phyloP scores from a whole-genome alignment of 192 early-diverging fungal genomes.

The Coemansia sp. region DNA sequence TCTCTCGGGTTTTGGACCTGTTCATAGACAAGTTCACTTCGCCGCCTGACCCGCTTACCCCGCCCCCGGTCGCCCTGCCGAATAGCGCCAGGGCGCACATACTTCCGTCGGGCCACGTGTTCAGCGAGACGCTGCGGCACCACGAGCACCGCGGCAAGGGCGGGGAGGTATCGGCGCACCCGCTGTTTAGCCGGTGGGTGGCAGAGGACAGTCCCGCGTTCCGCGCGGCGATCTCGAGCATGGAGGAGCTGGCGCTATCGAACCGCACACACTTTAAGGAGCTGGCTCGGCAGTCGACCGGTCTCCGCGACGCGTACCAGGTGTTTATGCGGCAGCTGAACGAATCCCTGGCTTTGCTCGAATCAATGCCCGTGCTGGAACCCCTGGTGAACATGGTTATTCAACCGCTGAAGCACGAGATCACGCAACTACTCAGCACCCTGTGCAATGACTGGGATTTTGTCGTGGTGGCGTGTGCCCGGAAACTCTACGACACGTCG shows the following conservation, averaged over 20 bases:
- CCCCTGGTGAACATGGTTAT: slow-evolving; percentile 29
- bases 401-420: slow-evolving; percentile 30
- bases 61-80: neutral
- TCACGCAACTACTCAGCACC: slow-evolving; percentile 33
- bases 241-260: slow-evolving; percentile 35
- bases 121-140: slow-evolving; percentile 30
- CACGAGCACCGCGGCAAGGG: slow-evolving; percentile 4
- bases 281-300: slow-evolving; percentile 21
- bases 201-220: slow-evolving; percentile 48
- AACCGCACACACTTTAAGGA: slow-evolving; percentile 41
- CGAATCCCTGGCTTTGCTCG: slow-evolving; percentile 9
- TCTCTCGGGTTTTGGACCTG: neutral
- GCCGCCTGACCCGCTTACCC: neutral
- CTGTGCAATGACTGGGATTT: slow-evolving; percentile 47
- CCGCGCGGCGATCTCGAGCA: slow-evolving; percentile 24
- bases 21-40: neutral
- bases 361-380: slow-evolving; percentile 20
- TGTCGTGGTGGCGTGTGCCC: slow-evolving; percentile 26
- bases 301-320: slow-evolving; percentile 34
- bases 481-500: slow-evolving; percentile 36
- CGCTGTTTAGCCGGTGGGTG: slow-evolving; percentile 45
- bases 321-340: slow-evolving; percentile 36
- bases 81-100: neutral
- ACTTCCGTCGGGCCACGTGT: slow-evolving; percentile 23
- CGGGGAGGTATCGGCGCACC: slow-evolving; percentile 16